Evolutionary conservation across 2,329 filamentous ascomycete genomes (phyloP), one percentile per base, ranked within the genome.

Genomic region (Lachnellula suecica): DNA sequence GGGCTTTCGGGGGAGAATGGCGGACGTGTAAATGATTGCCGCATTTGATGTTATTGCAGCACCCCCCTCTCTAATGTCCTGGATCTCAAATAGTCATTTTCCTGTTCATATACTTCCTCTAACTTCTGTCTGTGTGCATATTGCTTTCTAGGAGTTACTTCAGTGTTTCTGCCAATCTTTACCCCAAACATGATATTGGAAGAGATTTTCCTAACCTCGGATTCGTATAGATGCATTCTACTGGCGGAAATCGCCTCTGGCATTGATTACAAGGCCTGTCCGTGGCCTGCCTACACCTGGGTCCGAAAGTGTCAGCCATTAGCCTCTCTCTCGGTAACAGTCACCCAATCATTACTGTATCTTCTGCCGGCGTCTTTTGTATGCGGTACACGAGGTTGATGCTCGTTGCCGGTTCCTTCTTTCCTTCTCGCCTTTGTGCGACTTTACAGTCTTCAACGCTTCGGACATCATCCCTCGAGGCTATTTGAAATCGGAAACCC

Each of bases 1-100:
- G 0, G 77, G 73, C 2, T 60, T 66, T 3, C 75, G 72, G 9
- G 63, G 54, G 25, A 71, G 63, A 38, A 81, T 75, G 2, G 78
- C 75, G 3, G 69, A 68, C 51, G 71, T 73, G 66, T 79, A 81
- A 22, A 81, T 64, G 5, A 77, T 63, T 0, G 78, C 75, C 1
- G 74, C 70, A n/a, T n/a, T n/a, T n/a, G n/a, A n/a, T n/a, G n/a
- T n/a, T n/a, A n/a, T n/a, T n/a, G n/a, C n/a, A n/a, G n/a, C n/a
- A n/a, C n/a, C n/a, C n/a, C n/a, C n/a, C n/a, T n/a, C n/a, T n/a
- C n/a, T n/a, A n/a, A n/a, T n/a, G n/a, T n/a, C n/a, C n/a, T n/a
- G n/a, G n/a, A n/a, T n/a, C n/a, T n/a, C n/a, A n/a, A n/a, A n/a
- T n/a, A n/a, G n/a, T n/a, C n/a, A n/a, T n/a, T n/a, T n/a, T n/a